Evolutionary conservation across 1,284 basidiomycete genomes (phyloP), one percentile per base, ranked within the genome.

Genomic region (Ceratobasidium sp.): DNA sequence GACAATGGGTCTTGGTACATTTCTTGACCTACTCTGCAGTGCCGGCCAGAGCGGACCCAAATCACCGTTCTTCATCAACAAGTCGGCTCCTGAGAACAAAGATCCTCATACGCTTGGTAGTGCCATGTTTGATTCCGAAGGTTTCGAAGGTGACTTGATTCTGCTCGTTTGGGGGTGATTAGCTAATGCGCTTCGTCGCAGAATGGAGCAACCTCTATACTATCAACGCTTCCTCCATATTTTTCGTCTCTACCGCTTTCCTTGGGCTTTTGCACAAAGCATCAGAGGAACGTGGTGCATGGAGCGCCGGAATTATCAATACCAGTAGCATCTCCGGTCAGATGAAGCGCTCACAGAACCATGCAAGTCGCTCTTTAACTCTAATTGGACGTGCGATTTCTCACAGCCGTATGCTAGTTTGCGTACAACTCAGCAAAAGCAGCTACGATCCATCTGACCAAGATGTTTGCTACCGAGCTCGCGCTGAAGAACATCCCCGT

Each of bases 341-440:
- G 50, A 87, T 88, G 78, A 93, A 92, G 82, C 79, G 92, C 18
- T 88, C 91, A 0, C 94, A 95, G 83, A 88, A 91, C 80, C 94
- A 95, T 81, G 93, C 93, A 83, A 52, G 90, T 10, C 18, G 41
- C 48, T 41, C 27, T 55, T 77, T 18, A 64, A 10, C 1, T 50
- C 14, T 27, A 27, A 46, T 30, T 30, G 27, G 27, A 30, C 27
- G 27, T 30, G 27, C 27, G 27, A 30, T 30, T 30, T 30, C 27
- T 30, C 27, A 30, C 27, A 30, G 27, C 27, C 27, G 27, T 30
- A 30, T 30, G 27, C 33, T 71, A 94, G 93, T 94, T 94, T 81
- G 89, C 88, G 46, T 94, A 95, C 83, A 94, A 94, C 83, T 91
- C 91, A 79, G 86, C 91, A 14, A 95, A 95, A 83, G 93, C 91